phyloP scores from a whole-genome alignment of 306 rosid genomes.

The Fragaria ananassa region DNA sequence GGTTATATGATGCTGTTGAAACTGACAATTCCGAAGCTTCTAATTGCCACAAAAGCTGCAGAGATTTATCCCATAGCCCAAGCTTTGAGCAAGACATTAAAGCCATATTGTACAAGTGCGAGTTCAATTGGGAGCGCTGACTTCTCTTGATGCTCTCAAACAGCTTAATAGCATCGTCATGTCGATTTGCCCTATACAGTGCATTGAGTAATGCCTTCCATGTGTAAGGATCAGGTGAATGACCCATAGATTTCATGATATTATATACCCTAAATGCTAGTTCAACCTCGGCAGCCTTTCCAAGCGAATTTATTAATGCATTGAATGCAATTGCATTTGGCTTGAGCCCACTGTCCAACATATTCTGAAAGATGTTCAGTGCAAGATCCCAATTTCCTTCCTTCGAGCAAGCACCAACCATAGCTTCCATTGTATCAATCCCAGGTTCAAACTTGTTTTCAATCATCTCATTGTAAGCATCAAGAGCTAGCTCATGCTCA shows the following conservation, averaged over 20 bases:
- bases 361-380: constrained; percentile 46
- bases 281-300: constrained; percentile 67
- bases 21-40: constrained; percentile 53
- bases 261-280: constrained; percentile 53
- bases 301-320: constrained; percentile 69
- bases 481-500: constrained; percentile 73
- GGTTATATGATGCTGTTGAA: constrained; percentile 63
- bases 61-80: constrained; percentile 65
- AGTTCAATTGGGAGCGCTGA: constrained; percentile 32
- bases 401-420: constrained; percentile 59
- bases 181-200: constrained; percentile 50
- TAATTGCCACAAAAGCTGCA: constrained; percentile 80
- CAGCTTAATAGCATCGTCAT: constrained; percentile 57
- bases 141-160: constrained; percentile 51
- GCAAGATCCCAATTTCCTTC: constrained; percentile 82
- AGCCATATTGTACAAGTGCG: constrained; percentile 63
- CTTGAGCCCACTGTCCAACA: constrained; percentile 48
- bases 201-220: constrained; percentile 64
- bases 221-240: constrained; percentile 70
- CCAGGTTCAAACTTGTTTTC: constrained; percentile 58
- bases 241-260: constrained; percentile 51
- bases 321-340: constrained; percentile 69
- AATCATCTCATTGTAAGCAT: constrained; percentile 71
- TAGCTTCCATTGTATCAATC: constrained; percentile 55
- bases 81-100: constrained; percentile 80